phyloP scores from a whole-genome alignment of 345 rosid genomes.

The Isatis tinctoria region DNA sequence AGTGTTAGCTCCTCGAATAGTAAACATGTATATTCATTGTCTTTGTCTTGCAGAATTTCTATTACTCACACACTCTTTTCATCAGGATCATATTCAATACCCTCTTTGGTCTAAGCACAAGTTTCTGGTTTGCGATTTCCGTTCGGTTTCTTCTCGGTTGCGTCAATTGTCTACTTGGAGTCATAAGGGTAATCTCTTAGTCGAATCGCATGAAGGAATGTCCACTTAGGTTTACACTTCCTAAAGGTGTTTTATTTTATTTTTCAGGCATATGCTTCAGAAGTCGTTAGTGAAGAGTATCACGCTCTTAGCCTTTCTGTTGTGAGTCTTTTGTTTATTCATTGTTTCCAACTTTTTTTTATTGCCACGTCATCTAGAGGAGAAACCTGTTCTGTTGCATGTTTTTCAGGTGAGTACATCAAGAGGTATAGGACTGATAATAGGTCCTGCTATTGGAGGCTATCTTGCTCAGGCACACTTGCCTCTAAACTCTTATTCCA shows the following conservation, averaged over 20 bases:
- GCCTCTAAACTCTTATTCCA: background rate
- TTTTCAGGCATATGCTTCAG: conserved; percentile 78
- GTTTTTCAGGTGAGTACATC: conserved; percentile 61
- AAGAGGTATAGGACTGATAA: conserved; percentile 69
- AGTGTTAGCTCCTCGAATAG: conserved; percentile 42
- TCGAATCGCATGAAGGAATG: background rate
- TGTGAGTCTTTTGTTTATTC: conserved; percentile 36
- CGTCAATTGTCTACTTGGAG: conserved; percentile 59
- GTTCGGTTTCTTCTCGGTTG: conserved; percentile 61
- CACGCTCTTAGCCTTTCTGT: conserved; percentile 68
- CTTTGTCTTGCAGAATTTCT: background rate
- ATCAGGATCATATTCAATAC: conserved; percentile 62
- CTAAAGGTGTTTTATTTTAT: background rate
- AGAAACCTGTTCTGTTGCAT: background rate
- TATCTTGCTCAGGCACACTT: conserved; percentile 70
- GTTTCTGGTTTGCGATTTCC: conserved; percentile 64
- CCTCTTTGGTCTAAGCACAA: conserved; percentile 61
- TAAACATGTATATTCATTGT: background rate
- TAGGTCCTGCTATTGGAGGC: conserved; percentile 88
- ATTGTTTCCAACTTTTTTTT: background rate
- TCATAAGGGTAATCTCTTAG: conserved; percentile 45
- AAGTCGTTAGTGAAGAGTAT: conserved; percentile 63
- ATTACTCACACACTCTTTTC: background rate
- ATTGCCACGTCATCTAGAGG: background rate
- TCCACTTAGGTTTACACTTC: background rate